Evolutionary conservation across 1,139 yeast genomes (phyloP).

Genomic region (Yamadazyma jaroonii): DNA sequence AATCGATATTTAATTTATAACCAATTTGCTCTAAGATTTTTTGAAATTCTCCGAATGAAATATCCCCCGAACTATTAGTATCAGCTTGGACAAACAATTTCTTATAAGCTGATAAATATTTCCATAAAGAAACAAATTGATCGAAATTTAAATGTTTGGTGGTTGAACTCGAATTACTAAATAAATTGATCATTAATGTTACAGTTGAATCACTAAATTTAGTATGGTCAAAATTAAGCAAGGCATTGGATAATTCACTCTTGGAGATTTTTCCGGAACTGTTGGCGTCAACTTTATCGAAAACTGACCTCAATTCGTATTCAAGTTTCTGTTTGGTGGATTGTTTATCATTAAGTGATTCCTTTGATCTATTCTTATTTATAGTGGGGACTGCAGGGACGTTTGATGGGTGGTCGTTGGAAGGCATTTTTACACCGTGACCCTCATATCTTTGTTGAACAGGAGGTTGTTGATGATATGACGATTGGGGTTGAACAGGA

Average conservation of each 20-base stretch:
- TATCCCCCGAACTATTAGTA: constrained; percentile 55
- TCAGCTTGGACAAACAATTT: constrained; percentile 66
- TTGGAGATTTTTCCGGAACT: constrained; percentile 58
- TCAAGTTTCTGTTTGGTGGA: constrained; percentile 41
- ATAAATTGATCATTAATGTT: constrained; percentile 62
- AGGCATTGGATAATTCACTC: constrained; percentile 58
- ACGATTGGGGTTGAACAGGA: constrained; percentile 13
- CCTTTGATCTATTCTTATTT: constrained; percentile 13
- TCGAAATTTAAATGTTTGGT: constrained; percentile 46
- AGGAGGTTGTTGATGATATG: constrained; percentile 9
- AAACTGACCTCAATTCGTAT: constrained; percentile 49
- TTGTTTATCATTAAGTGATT: constrained; percentile 15
- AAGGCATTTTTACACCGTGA: constrained; percentile 13
- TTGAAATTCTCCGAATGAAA: constrained; percentile 66
- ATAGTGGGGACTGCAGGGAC: constrained; percentile 2
- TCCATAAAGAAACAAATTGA: constrained; percentile 72
- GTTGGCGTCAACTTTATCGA: constrained; percentile 54
- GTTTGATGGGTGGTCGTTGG: constrained; percentile 2
- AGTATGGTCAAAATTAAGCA: constrained; percentile 64
- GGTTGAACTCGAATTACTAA: constrained; percentile 44
- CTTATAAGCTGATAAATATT: constrained; percentile 69
- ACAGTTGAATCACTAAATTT: constrained; percentile 64
- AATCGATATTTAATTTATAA: constrained; percentile 59
- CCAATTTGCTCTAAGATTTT: constrained; percentile 70
- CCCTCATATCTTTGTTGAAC: constrained; percentile 14